These are phyloP conservation scores for Diaporthe velutina DNA, from an alignment of 2,329 filamentous ascomycete genomes.

Conservation along the genomic window DNA sequence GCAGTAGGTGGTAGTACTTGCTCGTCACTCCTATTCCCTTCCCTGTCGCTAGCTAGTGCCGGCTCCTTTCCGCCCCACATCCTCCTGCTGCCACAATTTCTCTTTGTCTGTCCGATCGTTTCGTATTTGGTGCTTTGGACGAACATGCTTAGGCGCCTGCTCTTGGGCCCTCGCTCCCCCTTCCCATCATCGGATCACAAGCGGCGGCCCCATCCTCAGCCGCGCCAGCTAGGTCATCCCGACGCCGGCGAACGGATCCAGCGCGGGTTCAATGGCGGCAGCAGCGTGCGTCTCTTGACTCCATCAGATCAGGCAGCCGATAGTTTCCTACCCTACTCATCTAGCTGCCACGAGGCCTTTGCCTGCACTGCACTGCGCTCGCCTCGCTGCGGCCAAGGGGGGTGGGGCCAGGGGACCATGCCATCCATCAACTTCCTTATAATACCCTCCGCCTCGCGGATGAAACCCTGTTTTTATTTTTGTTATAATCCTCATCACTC, in stretches of 20 bases:
- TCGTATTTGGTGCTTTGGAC: slow-evolving; percentile 30
- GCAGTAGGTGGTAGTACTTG: neutral
- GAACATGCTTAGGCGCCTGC: slow-evolving; percentile 31
- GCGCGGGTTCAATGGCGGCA: slow-evolving; percentile 17
- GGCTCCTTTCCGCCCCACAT: slow-evolving; percentile 30
- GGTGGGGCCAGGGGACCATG: slow-evolving; percentile 23
- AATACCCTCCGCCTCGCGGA: slow-evolving; percentile 37
- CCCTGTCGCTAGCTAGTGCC: slow-evolving; percentile 16
- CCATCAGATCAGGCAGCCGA: slow-evolving; percentile 32
- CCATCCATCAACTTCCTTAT: slow-evolving; percentile 32
- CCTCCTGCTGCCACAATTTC: slow-evolving; percentile 25
- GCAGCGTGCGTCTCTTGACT: slow-evolving; percentile 31
- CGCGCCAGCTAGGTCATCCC: slow-evolving; percentile 25
- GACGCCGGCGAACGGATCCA: slow-evolving; percentile 29
- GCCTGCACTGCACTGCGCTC: neutral
- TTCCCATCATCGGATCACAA: slow-evolving; percentile 27
- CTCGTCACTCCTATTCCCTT: neutral
- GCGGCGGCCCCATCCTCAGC: slow-evolving; percentile 33
- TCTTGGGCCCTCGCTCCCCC: slow-evolving; percentile 6
- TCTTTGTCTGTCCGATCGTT: slow-evolving; percentile 32
- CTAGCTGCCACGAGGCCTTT: slow-evolving; percentile 7
- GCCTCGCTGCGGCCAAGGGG: slow-evolving; percentile 14
- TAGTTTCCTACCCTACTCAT: slow-evolving; percentile 2
- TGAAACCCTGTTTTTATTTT: slow-evolving; percentile 14
- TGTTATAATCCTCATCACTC: slow-evolving; percentile 21